Evolutionary conservation across 1,284 basidiomycete species (phyloP).

Genomic region (Hymenochaete sp.): DNA sequence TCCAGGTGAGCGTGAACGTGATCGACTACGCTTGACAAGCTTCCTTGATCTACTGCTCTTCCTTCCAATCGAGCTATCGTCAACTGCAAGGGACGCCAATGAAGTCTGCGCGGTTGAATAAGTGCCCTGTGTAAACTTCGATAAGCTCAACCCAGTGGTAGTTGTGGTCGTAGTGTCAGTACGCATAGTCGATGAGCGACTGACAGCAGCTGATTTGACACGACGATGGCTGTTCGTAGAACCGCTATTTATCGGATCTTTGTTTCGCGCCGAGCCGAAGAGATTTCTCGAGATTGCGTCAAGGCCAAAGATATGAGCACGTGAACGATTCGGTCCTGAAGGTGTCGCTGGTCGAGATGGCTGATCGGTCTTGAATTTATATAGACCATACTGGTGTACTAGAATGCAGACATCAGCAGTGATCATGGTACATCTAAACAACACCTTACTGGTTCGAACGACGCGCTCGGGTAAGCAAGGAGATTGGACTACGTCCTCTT

Average conservation of each 20-base stretch:
- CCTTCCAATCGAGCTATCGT: conserved; percentile 42
- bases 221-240: conserved; percentile 57
- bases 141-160: conserved; percentile 53
- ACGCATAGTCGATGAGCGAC: conserved; percentile 53
- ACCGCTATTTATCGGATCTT: conserved; percentile 47
- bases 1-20: conserved; percentile 47
- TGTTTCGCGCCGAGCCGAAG: conserved; percentile 52
- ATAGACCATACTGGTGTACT: conserved; percentile 84
- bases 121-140: conserved; percentile 65
- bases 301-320: conserved; percentile 74
- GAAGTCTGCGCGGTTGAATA: conserved; percentile 53
- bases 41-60: conserved; percentile 44
- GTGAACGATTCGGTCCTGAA: conserved; percentile 55
- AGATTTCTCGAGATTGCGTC: conserved; percentile 78
- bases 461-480: conserved; percentile 62
- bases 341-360: conserved; percentile 77
- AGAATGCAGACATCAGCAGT: conserved; percentile 16
- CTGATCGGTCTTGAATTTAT: conserved; percentile 70
- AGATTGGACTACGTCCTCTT: conserved; percentile 79
- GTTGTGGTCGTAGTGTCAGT: conserved; percentile 47
- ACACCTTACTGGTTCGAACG: conserved; percentile 64
- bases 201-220: conserved; percentile 54
- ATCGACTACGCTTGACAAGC: conserved; percentile 48
- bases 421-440: neutral
- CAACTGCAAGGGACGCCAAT: conserved; percentile 44